Conservation (phyloP, 2,329 filamentous ascomycete genomes). For the Colletotrichum higginsianum region DNA sequence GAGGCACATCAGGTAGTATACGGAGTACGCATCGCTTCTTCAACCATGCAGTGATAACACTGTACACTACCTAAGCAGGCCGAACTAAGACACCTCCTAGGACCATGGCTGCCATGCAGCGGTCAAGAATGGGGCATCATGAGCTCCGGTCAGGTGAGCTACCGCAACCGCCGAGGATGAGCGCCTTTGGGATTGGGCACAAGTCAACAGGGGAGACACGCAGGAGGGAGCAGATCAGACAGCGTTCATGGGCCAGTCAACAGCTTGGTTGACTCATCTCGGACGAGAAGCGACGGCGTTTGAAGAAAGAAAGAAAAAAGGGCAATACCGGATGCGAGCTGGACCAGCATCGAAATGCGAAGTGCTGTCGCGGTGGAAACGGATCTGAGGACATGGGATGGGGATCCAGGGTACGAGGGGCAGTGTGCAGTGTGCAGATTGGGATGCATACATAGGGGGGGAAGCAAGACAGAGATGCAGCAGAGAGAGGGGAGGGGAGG, state of each 20-base stretch:
- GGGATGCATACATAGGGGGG: conserved; percentile 13
- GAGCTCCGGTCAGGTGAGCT: conserved; percentile 49
- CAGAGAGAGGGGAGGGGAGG: conserved; percentile 1
- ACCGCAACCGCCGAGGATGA: conserved; percentile 44
- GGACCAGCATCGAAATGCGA: conserved; percentile 27
- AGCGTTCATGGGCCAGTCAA: conserved; percentile 43
- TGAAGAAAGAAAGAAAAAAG: not conserved
- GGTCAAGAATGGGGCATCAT: conserved; percentile 44
- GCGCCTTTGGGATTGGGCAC: conserved; percentile 44
- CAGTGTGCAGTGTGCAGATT: conserved; percentile 36
- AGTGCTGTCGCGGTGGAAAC: conserved; percentile 30
- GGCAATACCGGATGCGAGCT: conserved; percentile 8
- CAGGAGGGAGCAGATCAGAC: conserved; percentile 46
- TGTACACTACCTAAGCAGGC: conserved; percentile 3
- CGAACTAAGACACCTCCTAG: not conserved
- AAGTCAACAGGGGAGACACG: conserved; percentile 41
- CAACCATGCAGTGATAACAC: not conserved
- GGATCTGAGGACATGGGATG: not conserved
- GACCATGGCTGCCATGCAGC: conserved; percentile 47
- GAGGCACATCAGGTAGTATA: conserved; percentile 5
- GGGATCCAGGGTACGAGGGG: conserved; percentile 5
- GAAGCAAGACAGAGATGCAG: conserved; percentile 35
- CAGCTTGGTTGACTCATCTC: conserved; percentile 46
- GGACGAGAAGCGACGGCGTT: conserved; percentile 22
- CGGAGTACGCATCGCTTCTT: not conserved